These are phyloP conservation scores for Echria macrotheca DNA, from an alignment of 495 filamentous ascomycete species.

Conservation along the genomic window DNA sequence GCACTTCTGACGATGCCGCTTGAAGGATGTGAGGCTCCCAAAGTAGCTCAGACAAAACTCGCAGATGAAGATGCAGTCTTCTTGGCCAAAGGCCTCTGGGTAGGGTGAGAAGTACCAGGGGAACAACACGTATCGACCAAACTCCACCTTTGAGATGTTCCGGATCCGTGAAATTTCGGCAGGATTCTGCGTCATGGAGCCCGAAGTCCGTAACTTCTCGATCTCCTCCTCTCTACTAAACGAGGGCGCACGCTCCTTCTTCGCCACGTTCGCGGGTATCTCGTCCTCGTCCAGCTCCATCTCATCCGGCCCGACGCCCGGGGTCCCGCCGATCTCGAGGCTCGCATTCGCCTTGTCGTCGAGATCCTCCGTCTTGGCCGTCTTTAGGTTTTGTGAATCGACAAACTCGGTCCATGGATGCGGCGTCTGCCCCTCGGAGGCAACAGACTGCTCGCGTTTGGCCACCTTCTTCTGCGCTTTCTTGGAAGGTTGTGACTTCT, in stretches of 20 bases:
- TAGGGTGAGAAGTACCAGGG: slow-evolving; percentile 99
- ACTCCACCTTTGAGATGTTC: slow-evolving; percentile 87
- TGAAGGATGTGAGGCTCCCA: slow-evolving; percentile 69
- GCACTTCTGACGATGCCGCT: slow-evolving; percentile 83
- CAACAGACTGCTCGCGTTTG: slow-evolving; percentile 44
- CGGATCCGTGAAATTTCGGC: slow-evolving; percentile 94
- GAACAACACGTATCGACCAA: slow-evolving; percentile 86
- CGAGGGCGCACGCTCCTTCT: slow-evolving; percentile 34
- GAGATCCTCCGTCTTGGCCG: slow-evolving; percentile 22
- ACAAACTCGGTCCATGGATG: slow-evolving; percentile 40
- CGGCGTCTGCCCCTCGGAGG: slow-evolving; percentile 41
- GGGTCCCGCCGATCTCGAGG: slow-evolving; percentile 33
- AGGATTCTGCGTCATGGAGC: slow-evolving; percentile 98
- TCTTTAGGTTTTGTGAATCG: slow-evolving; percentile 31
- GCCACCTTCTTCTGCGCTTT: slow-evolving; percentile 53
- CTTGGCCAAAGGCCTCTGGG: slow-evolving; percentile 77
- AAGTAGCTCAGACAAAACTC: slow-evolving; percentile 95
- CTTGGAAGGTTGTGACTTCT: slow-evolving; percentile 40
- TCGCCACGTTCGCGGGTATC: slow-evolving; percentile 34
- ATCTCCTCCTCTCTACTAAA: slow-evolving; percentile 92
- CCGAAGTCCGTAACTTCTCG: slow-evolving; percentile 85
- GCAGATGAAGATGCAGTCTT: slow-evolving; percentile 89
- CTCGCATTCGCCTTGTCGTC: slow-evolving; percentile 31
- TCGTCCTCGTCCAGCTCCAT: slow-evolving; percentile 44
- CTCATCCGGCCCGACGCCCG: slow-evolving; percentile 36